A percentile compares a stretch with the other conserved stretches of the same genome.
These are phyloP conservation scores for Rhynchosporium graminicola DNA, from an alignment of 2,329 filamentous ascomycete genomes.

Conservation along the genomic window DNA sequence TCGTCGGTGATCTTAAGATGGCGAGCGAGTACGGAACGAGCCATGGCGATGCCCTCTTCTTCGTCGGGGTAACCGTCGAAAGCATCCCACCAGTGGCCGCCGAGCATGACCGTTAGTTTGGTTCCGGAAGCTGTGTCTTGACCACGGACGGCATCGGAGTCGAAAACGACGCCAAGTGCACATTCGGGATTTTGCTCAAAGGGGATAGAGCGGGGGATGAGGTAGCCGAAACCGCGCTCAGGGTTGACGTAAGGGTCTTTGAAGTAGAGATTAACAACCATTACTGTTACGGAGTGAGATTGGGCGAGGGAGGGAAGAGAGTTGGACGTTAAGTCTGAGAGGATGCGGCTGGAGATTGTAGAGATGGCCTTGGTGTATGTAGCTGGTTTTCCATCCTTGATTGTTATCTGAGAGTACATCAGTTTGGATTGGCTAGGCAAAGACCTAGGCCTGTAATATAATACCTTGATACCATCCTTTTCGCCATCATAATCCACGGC, in stretches of 20 bases:
- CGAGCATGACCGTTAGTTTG: conserved; percentile 92
- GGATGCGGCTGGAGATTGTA: conserved; percentile 48
- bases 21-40: conserved; percentile 66
- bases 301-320: conserved; percentile 51
- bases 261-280: conserved; percentile 92
- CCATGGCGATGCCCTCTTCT: conserved; percentile 68
- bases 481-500: conserved; percentile 46
- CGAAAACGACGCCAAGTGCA: conserved; percentile 89
- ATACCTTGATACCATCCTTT: conserved; percentile 47
- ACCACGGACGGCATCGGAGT: conserved; percentile 55
- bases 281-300: conserved; percentile 74
- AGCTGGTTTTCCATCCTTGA: conserved; percentile 27
- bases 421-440: conserved; percentile 21
- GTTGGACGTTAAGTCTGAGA: conserved; percentile 28
- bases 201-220: conserved; percentile 76
- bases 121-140: conserved; percentile 64
- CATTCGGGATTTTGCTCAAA: conserved; percentile 76
- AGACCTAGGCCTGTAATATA: conserved; percentile 17
- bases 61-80: conserved; percentile 61
- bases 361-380: conserved; percentile 62
- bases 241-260: conserved; percentile 60
- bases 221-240: conserved; percentile 82
- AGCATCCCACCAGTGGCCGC: conserved; percentile 86
- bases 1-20: conserved; percentile 70
- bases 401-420: conserved; percentile 39